Evolutionary conservation across 768 basidiomycete species (phyloP).

Genomic region (Hortiboletus campestris): DNA sequence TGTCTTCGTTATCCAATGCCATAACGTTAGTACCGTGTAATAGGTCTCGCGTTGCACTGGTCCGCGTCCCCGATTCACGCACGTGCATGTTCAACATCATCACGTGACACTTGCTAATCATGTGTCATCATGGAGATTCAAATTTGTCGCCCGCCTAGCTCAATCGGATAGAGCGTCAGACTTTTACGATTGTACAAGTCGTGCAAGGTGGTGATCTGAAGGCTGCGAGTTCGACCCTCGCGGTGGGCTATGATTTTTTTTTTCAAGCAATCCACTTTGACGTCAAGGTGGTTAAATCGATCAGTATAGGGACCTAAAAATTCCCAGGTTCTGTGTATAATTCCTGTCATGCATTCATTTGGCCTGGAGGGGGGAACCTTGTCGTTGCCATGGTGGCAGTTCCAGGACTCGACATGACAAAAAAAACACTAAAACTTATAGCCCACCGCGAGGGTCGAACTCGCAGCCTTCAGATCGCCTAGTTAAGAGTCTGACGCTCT

Average conservation of each 20-base stretch:
- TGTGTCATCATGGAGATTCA: slow-evolving; percentile 16
- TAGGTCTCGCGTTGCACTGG: background rate
- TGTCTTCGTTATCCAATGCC: slow-evolving; percentile 50
- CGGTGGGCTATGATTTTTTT: slow-evolving; percentile 59
- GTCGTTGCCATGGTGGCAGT: too few relatives aligned
- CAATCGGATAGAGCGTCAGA: slow-evolving; percentile 70
- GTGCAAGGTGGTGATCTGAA: slow-evolving; percentile 58
- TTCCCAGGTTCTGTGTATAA: too few relatives aligned
- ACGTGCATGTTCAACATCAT: slow-evolving; percentile 17
- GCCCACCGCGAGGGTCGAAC: slow-evolving; percentile 66
- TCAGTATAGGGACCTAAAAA: too few relatives aligned
- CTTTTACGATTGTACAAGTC: slow-evolving; percentile 43
- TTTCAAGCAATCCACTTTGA: background rate
- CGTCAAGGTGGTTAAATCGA: too few relatives aligned
- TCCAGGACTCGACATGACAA: too few relatives aligned
- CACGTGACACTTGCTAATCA: slow-evolving; percentile 30
- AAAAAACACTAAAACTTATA: slow-evolving; percentile 21
- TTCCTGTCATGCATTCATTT: too few relatives aligned
- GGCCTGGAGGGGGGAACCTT: too few relatives aligned
- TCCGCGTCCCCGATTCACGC: slow-evolving; percentile 6
- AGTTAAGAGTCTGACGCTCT: slow-evolving; percentile 65
- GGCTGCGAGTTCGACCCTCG: slow-evolving; percentile 86
- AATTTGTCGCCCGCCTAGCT: slow-evolving; percentile 53
- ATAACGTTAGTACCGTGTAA: slow-evolving; percentile 11
- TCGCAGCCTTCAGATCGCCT: slow-evolving; percentile 59